Evolutionary conservation across 345 rosid species (phyloP), one percentile per base, ranked within the genome.

Genomic region (Salix viminalis): DNA sequence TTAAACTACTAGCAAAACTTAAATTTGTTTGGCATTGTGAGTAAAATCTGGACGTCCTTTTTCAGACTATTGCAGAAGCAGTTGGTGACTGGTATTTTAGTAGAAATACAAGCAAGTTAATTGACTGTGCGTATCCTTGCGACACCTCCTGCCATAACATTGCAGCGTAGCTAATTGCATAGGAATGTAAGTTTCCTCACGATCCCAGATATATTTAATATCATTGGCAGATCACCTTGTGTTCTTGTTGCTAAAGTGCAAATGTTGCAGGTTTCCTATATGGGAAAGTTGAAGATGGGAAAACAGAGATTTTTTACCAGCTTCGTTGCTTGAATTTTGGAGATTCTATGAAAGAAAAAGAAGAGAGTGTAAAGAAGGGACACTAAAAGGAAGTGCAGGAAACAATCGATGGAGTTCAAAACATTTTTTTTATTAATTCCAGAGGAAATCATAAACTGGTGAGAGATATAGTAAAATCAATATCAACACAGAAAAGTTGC

Each of bases 21-120:
- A 36, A 44, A 30, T 2, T 2, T 18, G 24, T 6, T 19, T 68
- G 64, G 64, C 54, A 44, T 19, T 41, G 21, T 66, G 65, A 58
- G 30, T 70, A 37, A 72, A 23, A 69, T 61, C 14, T 42, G 16
- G 26, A 67, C 41, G 18, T 19, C 50, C 5, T 72, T 48, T 74
- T 65, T 44, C 90, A 91, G 99, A 87, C 92, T 28, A 91, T 95
- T 77, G 92, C 98, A 75, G 86, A 76, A 79, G 87, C 97, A 32
- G 96, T 93, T 14, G 99, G 99, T 28, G 96, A 93, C 81, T 95
- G 98, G 99, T 95, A 95, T 83, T 91, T 87, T 36, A 77, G 88
- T 74, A 86, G 97, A 86, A 75, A 76, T 21, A 77, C 74, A 73
- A 76, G 81, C 56, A 90, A 90, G 83, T 86, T 85, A 80, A 88